Evolutionary conservation across 305 asterid species (phyloP), one percentile per base, ranked within the genome.

Genomic region (Andrographis paniculata): DNA sequence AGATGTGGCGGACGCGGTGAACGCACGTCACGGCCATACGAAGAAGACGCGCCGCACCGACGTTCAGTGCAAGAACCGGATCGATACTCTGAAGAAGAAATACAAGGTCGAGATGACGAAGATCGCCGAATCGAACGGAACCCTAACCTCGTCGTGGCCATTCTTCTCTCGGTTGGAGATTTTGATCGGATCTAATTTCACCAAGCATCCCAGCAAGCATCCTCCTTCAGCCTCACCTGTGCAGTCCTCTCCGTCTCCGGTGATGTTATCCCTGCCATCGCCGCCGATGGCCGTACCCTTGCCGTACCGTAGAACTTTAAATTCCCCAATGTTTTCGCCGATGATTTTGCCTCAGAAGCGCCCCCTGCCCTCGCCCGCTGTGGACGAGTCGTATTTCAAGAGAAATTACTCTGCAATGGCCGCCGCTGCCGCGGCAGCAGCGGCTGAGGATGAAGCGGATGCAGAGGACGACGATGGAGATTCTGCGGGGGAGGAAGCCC

Each of bases 1-100:
- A 21, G 74, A 66, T 40, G 89, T 79, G 18, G 75, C 89, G 8
- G 79, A 79, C 21, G 66, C 76, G 22, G 84, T 79, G 1, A 79
- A 79, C 52, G 60, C 63, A 1, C 70, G 39, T n/a, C 89, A 79
- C 27, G 89, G 84, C 4, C 84, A 73, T 24, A 66, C 78, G 6
- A 64, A 66, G 72, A 76, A 79, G 67, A 73, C 74, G 5, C 64
- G 59, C 9, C 67, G 77, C 2, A 61, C 70, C 6, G 70, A 71
- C 42, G 58, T 66, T 0, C 77, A 71, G 70, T 71, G 77, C 50
- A 71, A 71, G 41, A 66, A 71, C 27, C 62, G 77, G 48, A 60
- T 71, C 47, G 77, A 66, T 31, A 71, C 73, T 5, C 52, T 71
- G 50, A 66, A 66, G 65, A 71, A 71, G 68, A 62, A 62, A 57